Evolutionary conservation across 192 early-diverging fungal species (phyloP).

Genomic region (Geranomyces michiganensis): DNA sequence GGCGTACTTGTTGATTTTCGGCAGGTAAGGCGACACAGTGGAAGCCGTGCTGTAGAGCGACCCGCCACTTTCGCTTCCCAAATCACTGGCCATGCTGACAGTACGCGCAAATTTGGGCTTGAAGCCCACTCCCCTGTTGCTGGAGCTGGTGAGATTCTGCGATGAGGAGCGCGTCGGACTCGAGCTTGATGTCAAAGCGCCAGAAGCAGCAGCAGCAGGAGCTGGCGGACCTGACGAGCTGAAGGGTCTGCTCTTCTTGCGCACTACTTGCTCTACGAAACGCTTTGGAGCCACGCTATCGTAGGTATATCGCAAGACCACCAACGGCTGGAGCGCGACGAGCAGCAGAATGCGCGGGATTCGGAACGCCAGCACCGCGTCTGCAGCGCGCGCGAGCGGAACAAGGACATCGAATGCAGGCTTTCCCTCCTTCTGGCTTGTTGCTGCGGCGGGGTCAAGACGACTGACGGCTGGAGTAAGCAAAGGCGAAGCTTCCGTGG

Average conservation of each 20-base stretch:
- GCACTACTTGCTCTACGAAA: not conserved
- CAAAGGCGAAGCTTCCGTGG: too few relatives aligned
- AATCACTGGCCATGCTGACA: slow-evolving; percentile 5
- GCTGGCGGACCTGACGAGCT: too few relatives aligned
- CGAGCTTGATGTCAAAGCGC: not conserved
- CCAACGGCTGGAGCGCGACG: slow-evolving; percentile 14
- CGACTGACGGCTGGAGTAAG: too few relatives aligned
- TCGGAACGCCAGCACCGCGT: slow-evolving; percentile 1
- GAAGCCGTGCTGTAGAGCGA: slow-evolving; percentile 24
- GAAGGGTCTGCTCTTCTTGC: not conserved
- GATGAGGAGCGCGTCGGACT: not conserved
- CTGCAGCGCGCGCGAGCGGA: slow-evolving; percentile 3
- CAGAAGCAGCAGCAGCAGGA: not conserved
- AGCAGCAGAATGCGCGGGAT: slow-evolving; percentile 8
- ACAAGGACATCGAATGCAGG: not conserved
- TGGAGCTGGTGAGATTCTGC: not conserved
- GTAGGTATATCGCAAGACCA: slow-evolving; percentile 16
- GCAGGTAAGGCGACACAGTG: slow-evolving; percentile 5
- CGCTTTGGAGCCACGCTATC: slow-evolving; percentile 3
- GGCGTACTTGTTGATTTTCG: slow-evolving; percentile 18
- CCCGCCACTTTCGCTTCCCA: slow-evolving; percentile 28
- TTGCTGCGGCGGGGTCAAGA: not conserved
- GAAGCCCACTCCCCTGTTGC: not conserved
- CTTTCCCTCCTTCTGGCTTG: not conserved
- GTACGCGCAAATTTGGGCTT: slow-evolving; percentile 15